Evolutionary conservation across 208 protist genomes (phyloP).

Genomic region (Trypanosoma lewisi): DNA sequence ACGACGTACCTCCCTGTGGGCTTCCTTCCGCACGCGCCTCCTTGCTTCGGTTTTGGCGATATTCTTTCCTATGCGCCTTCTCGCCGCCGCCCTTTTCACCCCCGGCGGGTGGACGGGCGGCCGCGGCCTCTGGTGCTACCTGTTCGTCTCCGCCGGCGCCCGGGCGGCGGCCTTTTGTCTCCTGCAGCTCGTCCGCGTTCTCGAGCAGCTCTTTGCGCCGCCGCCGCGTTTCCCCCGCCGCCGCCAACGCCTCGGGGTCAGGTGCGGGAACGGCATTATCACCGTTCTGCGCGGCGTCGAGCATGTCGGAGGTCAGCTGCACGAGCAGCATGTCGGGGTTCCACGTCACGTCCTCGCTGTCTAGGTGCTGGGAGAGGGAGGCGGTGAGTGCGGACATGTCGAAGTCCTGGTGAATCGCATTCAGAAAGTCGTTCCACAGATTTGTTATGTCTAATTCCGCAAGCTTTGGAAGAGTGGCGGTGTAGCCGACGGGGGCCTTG

Average conservation of each 20-base stretch:
- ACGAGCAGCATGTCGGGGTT: slow-evolving; percentile 89
- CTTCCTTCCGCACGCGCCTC: too few species aligned
- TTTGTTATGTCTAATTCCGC: slow-evolving; percentile 65
- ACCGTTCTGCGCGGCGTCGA: slow-evolving; percentile 56
- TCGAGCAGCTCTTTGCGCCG: slow-evolving; percentile 19
- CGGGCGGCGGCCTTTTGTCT: not conserved
- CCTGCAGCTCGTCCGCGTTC: slow-evolving; percentile 9
- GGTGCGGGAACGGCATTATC: slow-evolving; percentile 6
- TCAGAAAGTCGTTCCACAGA: slow-evolving; percentile 71
- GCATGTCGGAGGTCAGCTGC: slow-evolving; percentile 86
- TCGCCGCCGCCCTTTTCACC: too few species aligned
- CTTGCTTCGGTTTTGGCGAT: not conserved
- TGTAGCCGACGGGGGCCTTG: slow-evolving; percentile 69
- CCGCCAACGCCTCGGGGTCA: not conserved
- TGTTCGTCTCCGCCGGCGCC: slow-evolving; percentile 5
- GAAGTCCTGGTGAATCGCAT: slow-evolving; percentile 59
- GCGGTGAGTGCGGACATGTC: slow-evolving; percentile 83
- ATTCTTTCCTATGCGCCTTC: not conserved
- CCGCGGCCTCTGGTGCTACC: not conserved
- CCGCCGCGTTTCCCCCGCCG: slow-evolving; percentile 11
- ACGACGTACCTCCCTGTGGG: too few species aligned
- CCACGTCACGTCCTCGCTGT: slow-evolving; percentile 82
- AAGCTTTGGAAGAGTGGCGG: slow-evolving; percentile 69
- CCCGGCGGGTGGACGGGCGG: not conserved
- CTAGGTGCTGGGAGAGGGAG: slow-evolving; percentile 72